phyloP scores from a whole-genome alignment of 129 eudicot species.

The Flaveria brownii region DNA sequence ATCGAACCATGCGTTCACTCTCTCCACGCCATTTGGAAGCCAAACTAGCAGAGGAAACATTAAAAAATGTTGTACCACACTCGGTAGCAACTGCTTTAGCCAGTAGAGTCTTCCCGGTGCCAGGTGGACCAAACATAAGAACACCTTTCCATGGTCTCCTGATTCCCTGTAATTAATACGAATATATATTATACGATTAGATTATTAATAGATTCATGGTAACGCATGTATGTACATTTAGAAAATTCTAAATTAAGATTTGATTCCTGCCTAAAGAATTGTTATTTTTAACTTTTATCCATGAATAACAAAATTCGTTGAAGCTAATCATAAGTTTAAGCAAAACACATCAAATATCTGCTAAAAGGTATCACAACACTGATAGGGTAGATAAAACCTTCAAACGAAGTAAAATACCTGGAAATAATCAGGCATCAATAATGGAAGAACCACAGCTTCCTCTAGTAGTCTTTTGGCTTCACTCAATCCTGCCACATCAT shows the following conservation, averaged over 20 bases:
- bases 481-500: constrained; percentile 90
- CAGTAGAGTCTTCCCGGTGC: constrained; percentile 94
- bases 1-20: constrained; percentile 98
- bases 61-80: constrained; percentile 97
- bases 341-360: background rate
- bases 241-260: background rate
- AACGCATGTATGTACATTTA: constrained; percentile 10
- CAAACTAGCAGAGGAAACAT: constrained; percentile 95
- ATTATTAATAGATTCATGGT: background rate
- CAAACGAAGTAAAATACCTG: constrained; percentile 56
- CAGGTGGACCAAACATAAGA: constrained; percentile 99
- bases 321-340: constrained; percentile 1
- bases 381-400: background rate
- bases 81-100: constrained; percentile 99
- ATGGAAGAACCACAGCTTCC: constrained; percentile 97
- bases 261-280: background rate
- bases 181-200: no score
- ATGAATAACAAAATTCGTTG: constrained; percentile 7
- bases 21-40: constrained; percentile 99
- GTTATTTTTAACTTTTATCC: background rate
- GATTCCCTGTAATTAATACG: constrained; percentile 66
- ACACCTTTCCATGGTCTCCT: constrained; percentile 99
- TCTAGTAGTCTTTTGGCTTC: constrained; percentile 93
- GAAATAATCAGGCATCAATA: constrained; percentile 98
- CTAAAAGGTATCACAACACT: background rate